A percentile compares a stretch with the other conserved stretches of the same genome.
These are phyloP conservation scores for Chytriomyces sp. DNA, from an alignment of 192 early-diverging fungal species.

Conservation along the genomic window DNA sequence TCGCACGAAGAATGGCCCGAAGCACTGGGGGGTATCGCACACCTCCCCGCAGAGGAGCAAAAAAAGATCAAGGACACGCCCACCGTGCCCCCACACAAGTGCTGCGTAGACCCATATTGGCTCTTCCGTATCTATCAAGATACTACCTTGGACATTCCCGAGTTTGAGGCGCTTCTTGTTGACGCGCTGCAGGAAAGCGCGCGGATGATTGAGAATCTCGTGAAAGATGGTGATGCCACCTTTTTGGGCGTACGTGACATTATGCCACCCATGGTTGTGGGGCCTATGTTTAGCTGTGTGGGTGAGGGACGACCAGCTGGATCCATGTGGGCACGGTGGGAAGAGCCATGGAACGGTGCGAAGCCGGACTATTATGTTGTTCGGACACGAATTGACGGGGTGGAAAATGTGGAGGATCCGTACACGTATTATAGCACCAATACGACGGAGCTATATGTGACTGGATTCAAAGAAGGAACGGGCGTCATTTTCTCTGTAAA, in stretches of 20 bases:
- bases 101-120: conserved; percentile 53
- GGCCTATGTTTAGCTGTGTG: conserved; percentile 39
- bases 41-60: conserved; percentile 39
- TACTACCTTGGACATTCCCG: conserved; percentile 41
- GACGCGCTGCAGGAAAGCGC: conserved; percentile 45
- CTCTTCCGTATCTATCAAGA: conserved; percentile 60
- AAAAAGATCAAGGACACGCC: conserved; percentile 29
- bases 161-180: conserved; percentile 35
- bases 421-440: conserved; percentile 5
- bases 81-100: conserved; percentile 48
- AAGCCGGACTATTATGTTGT: conserved; percentile 45
- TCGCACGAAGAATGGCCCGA: conserved; percentile 37
- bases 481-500: conserved; percentile 36
- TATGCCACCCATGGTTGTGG: conserved; percentile 26
- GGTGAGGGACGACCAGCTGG: conserved; percentile 31
- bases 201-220: background rate
- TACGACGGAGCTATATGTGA: conserved; percentile 29
- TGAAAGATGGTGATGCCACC: background rate
- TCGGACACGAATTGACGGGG: conserved; percentile 17
- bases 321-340: conserved; percentile 48
- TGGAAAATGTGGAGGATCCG: conserved; percentile 15
- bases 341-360: conserved; percentile 42
- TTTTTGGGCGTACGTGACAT: background rate
- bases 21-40: conserved; percentile 38
- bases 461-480: conserved; percentile 32